These are phyloP conservation scores for Magnolia sinica DNA, from an alignment of 164 flowering plant species.

Conservation along the genomic window DNA sequence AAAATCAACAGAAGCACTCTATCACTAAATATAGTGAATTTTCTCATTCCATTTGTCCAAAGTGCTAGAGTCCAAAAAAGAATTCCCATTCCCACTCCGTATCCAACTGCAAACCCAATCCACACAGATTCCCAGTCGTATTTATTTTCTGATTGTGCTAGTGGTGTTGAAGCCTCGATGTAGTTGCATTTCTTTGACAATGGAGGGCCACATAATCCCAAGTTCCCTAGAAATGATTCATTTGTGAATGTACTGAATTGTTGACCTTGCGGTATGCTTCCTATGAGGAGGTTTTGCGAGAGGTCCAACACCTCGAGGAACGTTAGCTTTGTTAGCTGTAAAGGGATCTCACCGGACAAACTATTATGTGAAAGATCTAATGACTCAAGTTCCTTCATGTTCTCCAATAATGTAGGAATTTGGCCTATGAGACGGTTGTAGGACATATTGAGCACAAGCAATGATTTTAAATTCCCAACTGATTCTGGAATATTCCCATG, in stretches of 20 bases:
- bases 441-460: neutral
- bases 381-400: neutral
- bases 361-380: neutral
- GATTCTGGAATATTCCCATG: neutral
- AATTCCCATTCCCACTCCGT: slow-evolving; percentile 11
- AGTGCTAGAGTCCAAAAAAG: neutral
- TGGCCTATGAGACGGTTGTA: neutral
- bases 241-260: neutral
- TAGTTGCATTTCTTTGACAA: neutral
- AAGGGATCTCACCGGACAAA: neutral
- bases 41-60: neutral
- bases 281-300: neutral
- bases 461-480: neutral
- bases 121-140: neutral
- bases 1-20: neutral
- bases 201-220: neutral
- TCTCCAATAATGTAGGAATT: neutral
- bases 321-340: neutral
- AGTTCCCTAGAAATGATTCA: neutral
- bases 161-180: neutral
- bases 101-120: neutral
- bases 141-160: neutral
- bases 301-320: neutral
- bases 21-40: neutral
- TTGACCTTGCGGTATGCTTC: neutral